Percentiles rank a stretch among this genome's conserved stretches.
Conservation (phyloP, 768 basidiomycete genomes). For the Suillus plorans region DNA sequence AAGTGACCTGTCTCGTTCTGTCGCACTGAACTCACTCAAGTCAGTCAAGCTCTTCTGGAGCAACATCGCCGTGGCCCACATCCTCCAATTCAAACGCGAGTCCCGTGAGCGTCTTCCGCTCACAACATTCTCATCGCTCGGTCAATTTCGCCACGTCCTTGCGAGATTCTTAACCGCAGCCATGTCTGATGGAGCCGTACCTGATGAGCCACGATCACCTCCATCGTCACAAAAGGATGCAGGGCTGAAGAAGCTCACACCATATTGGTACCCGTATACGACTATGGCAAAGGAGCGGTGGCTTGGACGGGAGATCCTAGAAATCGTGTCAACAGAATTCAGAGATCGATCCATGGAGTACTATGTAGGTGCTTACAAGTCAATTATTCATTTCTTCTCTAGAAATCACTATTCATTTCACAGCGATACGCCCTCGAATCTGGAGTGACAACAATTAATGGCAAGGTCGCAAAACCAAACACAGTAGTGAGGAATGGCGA, state of each 20-base stretch:
- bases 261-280: slow-evolving; percentile 92
- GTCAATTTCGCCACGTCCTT: slow-evolving; percentile 59
- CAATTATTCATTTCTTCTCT: neutral
- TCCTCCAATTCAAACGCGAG: slow-evolving; percentile 24
- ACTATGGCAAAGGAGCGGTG: slow-evolving; percentile 93
- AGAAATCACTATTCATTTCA: neutral
- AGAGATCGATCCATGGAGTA: slow-evolving; percentile 93
- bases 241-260: slow-evolving; percentile 71
- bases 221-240: slow-evolving; percentile 28
- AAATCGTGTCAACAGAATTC: slow-evolving; percentile 93
- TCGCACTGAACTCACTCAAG: slow-evolving; percentile 5
- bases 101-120: slow-evolving; percentile 35
- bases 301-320: slow-evolving; percentile 83
- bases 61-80: slow-evolving; percentile 31
- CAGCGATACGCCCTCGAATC: slow-evolving; percentile 78
- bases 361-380: slow-evolving; percentile 63
- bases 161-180: slow-evolving; percentile 50
- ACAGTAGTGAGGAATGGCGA: slow-evolving; percentile 85
- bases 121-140: slow-evolving; percentile 47
- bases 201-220: slow-evolving; percentile 16
- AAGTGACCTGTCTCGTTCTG: neutral
- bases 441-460: slow-evolving; percentile 95
- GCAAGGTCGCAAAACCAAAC: slow-evolving; percentile 76
- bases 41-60: slow-evolving; percentile 17
- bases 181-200: slow-evolving; percentile 39